phyloP scores from a whole-genome alignment of 108 stramenopile species.

The Pseudonitzschia multiseries region DNA sequence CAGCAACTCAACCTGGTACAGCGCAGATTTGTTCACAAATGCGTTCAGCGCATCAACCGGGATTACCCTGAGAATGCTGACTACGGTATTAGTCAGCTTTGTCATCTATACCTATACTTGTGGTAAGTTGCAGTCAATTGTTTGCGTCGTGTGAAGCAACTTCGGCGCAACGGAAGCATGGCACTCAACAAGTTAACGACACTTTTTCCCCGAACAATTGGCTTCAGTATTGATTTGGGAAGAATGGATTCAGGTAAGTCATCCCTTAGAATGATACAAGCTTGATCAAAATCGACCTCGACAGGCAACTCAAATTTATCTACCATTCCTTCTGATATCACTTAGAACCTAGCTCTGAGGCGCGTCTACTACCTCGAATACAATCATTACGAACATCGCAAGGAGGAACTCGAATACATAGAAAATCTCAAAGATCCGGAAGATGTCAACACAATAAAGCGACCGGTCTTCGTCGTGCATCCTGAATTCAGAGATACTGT shows the following conservation, averaged over 20 bases:
- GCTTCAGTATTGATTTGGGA: constrained; percentile 35
- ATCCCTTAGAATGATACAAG: too few relatives aligned
- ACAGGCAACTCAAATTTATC: too few relatives aligned
- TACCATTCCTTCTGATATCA: too few relatives aligned
- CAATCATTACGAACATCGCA: constrained; percentile 63
- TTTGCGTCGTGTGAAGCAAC: neutral
- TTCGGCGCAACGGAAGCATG: neutral
- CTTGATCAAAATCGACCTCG: too few relatives aligned
- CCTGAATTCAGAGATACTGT: constrained; percentile 82
- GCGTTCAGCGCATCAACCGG: constrained; percentile 17
- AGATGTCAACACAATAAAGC: neutral
- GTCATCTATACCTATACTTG: constrained; percentile 41
- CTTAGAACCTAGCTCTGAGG: constrained; percentile 56
- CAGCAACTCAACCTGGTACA: constrained; percentile 14
- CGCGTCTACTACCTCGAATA: constrained; percentile 82
- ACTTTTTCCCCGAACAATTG: neutral
- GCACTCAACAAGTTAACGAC: neutral
- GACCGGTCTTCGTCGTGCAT: constrained; percentile 73
- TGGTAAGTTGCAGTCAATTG: constrained; percentile 15
- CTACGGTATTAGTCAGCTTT: constrained; percentile 17
- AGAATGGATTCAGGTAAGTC: constrained; percentile 60
- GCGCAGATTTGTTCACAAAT: constrained; percentile 3
- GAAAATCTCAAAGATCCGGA: constrained; percentile 20
- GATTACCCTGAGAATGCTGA: constrained; percentile 18
- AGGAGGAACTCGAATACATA: constrained; percentile 39